Evolutionary conservation across 1,284 basidiomycete genomes (phyloP), one percentile per base, ranked within the genome.

Genomic region (Wolfiporia cocos): DNA sequence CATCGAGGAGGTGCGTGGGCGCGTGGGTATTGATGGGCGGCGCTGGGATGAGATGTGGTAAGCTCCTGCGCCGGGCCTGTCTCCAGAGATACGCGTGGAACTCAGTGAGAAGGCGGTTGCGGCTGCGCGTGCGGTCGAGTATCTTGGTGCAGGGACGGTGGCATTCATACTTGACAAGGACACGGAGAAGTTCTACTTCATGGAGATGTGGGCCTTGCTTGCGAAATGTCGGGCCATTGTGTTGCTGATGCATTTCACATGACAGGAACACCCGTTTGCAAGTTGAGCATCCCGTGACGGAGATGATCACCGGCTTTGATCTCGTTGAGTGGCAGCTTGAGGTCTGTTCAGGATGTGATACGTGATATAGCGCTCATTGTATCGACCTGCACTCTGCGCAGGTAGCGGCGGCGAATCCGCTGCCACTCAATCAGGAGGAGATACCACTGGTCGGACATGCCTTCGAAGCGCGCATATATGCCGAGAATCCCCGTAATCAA

Each of bases 381-480:
- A n/a, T n/a, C n/a, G n/a, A n/a, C n/a, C n/a, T n/a, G n/a, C n/a
- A n/a, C n/a, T n/a, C n/a, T 9, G 32, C 4, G 2, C 22, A 87
- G 78, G 84, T 94, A 20, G 92, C 94, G 9, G 83, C 86, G 2
- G 92, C 93, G 0, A 95, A 95, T 59, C 72, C 81, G 0, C 73
- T 97, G 17, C 89, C 92, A 5, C 68, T 93, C 28, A 56, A 64
- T 1, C 93, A 96, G 65, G 70, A 76, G 1, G 69, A 83, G 26
- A 83, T 97, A 41, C 86, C 85, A 15, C 81, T 91, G 42, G 77
- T 88, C 4, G 93, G 93, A 2, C 92, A 96, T 55, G 88, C 93
- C 0, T 96, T 96, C 53, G 93, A 96, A 66, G 92, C 92, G 11
- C 81, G 93, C n/a, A 94, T 97, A 52, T 97, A 97, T 60, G 93